Evolutionary conservation across 108 stramenopile genomes (phyloP), one percentile per base, ranked within the genome.

Genomic region (Heterococcus sp.): DNA sequence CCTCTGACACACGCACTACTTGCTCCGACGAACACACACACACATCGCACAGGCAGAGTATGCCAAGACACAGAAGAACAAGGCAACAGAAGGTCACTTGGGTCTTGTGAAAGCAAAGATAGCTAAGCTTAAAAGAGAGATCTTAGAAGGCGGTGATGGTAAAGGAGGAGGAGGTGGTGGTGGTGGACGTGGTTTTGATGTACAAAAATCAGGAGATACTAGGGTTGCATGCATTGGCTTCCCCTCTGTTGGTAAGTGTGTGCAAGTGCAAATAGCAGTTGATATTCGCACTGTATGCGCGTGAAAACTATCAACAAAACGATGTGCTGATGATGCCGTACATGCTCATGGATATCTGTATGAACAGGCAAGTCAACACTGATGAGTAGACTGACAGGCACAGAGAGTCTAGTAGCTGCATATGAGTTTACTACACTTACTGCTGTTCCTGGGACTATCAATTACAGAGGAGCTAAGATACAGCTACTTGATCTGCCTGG

Each of bases 381-480:
- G 32, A 37, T 99, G 68, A 98, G 96, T 66, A 88, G 88, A 21
- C 84, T 99, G 5, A 99, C 98, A 1, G 97, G 96, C 11, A 98
- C 97, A 0, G 84, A 89, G 70, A 90, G 88, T 38, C 94, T 95
- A 80, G 96, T 96, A 3, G 97, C 97, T 3, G 95, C 93, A 0
- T 97, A 98, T 78, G 97, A 98, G 85, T 99, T 99, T 83, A 99
- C 98, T 3, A 99, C 98, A 3, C 86, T 99, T 32, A 98, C 96
- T 0, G 97, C 97, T 65, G 97, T 98, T 58, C 98, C 98, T 5
- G 98, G 98, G 38, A 97, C 95, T 4, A 93, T 99, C 93, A 91
- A 97, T 75, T 99, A 94, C 82, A 93, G 94, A 70, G 97, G 98
- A 26, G 97, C 98, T n/a, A 86, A 94, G 68, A 96, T 99, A 69